phyloP scores from a whole-genome alignment of 1,284 basidiomycete genomes.

The Limonomyces culmigenus region DNA sequence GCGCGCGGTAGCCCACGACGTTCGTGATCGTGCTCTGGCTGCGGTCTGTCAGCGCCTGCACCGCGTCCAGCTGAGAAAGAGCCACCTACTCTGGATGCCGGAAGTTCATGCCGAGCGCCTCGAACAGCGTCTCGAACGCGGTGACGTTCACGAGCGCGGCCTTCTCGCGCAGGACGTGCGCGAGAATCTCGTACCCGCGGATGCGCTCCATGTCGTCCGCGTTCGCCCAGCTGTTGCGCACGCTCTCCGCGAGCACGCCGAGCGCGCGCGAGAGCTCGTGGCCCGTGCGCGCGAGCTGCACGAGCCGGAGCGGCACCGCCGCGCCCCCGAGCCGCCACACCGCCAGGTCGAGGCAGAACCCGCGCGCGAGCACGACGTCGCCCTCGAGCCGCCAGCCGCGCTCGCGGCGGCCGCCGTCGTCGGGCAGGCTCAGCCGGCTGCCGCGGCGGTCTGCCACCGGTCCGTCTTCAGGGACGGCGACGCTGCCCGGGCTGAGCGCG shows the following conservation, averaged over 20 bases:
- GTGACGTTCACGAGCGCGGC: slow-evolving; percentile 61
- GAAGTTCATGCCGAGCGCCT: slow-evolving; percentile 74
- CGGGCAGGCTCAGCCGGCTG: background rate
- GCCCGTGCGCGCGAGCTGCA: slow-evolving; percentile 65
- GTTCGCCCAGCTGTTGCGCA: slow-evolving; percentile 79
- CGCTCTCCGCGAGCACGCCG: slow-evolving; percentile 57
- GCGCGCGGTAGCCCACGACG: slow-evolving; percentile 62
- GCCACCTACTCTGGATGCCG: slow-evolving; percentile 64
- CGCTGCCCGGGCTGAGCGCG: slow-evolving; percentile 24
- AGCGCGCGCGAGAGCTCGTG: slow-evolving; percentile 63
- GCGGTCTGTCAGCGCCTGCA: too few relatives aligned
- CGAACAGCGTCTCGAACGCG: slow-evolving; percentile 63
- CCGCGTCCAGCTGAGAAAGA: slow-evolving; percentile 1
- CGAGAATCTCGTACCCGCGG: slow-evolving; percentile 78
- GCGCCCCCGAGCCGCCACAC: slow-evolving; percentile 79
- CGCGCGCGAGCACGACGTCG: slow-evolving; percentile 43
- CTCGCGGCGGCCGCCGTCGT: slow-evolving; percentile 7
- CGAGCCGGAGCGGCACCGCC: slow-evolving; percentile 54
- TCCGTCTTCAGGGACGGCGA: slow-evolving; percentile 4
- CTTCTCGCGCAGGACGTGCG: slow-evolving; percentile 59
- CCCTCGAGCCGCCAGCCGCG: slow-evolving; percentile 26
- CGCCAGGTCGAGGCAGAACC: slow-evolving; percentile 54
- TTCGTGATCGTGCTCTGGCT: slow-evolving; percentile 76
- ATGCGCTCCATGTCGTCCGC: slow-evolving; percentile 84
- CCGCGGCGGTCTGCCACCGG: background rate